Evolutionary conservation across 2,329 filamentous ascomycete genomes (phyloP), one percentile per base, ranked within the genome.

Genomic region (Pseudocercospora musae): DNA sequence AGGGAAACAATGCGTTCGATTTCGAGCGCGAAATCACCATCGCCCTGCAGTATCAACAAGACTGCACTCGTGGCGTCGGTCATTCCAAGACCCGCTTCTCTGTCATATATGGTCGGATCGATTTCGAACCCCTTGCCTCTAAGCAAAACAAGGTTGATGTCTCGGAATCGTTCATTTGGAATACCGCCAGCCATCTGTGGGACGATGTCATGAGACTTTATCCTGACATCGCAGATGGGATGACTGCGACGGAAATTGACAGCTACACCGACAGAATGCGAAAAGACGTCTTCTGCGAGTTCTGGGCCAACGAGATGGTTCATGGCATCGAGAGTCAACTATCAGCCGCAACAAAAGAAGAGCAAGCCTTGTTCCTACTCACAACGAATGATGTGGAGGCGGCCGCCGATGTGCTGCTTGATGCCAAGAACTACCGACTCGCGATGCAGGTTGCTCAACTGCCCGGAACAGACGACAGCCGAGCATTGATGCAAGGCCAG

Each of bases 181-280:
- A 91, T 64, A 81, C 99, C 37, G 89, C 91, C 0, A 90, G 90
- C 61, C 88, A 97, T 40, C 83, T 99, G 3, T 99, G 96, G 72
- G 92, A 96, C 67, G 81, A 87, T n/a, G 65, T 86, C 10, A 68
- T 72, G 4, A 59, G 73, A 13, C 66, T 63, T 10, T 69, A 65
- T 42, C 58, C 62, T 6, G 62, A 72, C 7, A 59, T 71, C 1
- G 69, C 74, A 10, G 33, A 20, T 11, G 79, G 79, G 15, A 73
- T 83, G 29, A 76, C 79, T 2, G 62, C 76, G 2, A 78, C 82
- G 11, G 71, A 81, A 8, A 70, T 79, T 31, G 66, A 73, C 66
- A 77, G 62, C 70, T 80, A 74, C 71, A 71, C 73, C 37, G 66
- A 74, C 21, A 72, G 73, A 18, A 68, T 78, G 54, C 76, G 76